phyloP scores from a whole-genome alignment of 768 basidiomycete genomes.

The Chalciporus pseudorubinellus region DNA sequence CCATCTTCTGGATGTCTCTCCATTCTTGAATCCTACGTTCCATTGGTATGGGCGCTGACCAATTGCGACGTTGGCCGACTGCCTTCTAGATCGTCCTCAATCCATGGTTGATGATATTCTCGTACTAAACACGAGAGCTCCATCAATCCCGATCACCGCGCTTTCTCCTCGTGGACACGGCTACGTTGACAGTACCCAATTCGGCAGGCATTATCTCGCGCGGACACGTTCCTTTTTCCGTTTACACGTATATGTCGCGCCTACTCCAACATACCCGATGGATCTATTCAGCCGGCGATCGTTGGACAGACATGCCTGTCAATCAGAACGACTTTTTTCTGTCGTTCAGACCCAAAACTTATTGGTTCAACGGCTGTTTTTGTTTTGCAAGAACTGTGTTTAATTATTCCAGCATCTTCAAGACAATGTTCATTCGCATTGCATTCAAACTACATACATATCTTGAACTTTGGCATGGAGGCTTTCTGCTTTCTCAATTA shows the following conservation, averaged over 20 bases:
- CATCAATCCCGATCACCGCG: conserved; percentile 2
- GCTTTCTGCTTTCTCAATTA: background rate
- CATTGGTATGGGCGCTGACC: conserved; percentile 13
- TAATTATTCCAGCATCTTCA: conserved; percentile 20
- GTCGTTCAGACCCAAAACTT: background rate
- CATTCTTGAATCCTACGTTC: conserved; percentile 1
- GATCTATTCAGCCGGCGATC: background rate
- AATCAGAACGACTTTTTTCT: background rate
- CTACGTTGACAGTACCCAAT: background rate
- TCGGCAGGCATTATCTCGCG: background rate
- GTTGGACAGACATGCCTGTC: conserved; percentile 12
- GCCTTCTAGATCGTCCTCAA: conserved; percentile 69
- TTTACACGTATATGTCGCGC: background rate
- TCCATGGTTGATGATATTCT: conserved; percentile 88
- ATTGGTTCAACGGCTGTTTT: background rate
- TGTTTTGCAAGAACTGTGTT: background rate
- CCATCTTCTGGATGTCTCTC: background rate
- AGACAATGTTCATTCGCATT: background rate
- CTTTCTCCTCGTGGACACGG: conserved; percentile 8
- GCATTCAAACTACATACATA: conserved; percentile 5
- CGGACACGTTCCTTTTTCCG: background rate
- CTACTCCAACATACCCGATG: background rate
- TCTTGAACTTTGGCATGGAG: conserved; percentile 13
- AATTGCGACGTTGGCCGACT: background rate
- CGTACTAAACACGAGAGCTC: conserved; percentile 35